A percentile compares a stretch with the other conserved stretches of the same genome.
phyloP scores from a whole-genome alignment of 2,329 filamentous ascomycete species.

The Fusarium mundagurra region DNA sequence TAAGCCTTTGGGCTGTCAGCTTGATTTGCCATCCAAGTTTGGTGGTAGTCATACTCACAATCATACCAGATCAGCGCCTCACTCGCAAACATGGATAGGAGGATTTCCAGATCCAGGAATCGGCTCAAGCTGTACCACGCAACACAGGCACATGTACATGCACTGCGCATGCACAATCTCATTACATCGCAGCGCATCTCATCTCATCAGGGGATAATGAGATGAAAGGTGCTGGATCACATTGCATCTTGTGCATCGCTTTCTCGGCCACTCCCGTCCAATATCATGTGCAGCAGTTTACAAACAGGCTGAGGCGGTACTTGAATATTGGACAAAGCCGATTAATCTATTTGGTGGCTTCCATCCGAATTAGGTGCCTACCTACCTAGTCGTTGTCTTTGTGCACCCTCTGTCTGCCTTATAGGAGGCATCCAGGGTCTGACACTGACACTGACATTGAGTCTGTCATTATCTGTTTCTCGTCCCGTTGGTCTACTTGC shows the following conservation, averaged over 20 bases:
- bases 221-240: constrained; percentile 37
- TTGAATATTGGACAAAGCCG: constrained; percentile 5
- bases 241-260: constrained; percentile 36
- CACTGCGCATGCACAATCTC: constrained; percentile 5
- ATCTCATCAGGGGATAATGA: neutral
- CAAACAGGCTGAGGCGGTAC: constrained; percentile 26
- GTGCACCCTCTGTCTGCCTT: constrained; percentile 19
- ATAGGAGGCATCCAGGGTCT: constrained; percentile 12
- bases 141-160: constrained; percentile 24
- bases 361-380: neutral
- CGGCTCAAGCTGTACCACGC: constrained; percentile 36
- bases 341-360: constrained; percentile 9
- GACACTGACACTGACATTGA: constrained; percentile 14
- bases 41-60: neutral
- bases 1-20: constrained; percentile 17
- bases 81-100: constrained; percentile 18
- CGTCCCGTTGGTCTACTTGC: neutral
- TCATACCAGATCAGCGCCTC: constrained; percentile 4
- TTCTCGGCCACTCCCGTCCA: constrained; percentile 36
- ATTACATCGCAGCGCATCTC: neutral
- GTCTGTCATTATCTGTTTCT: neutral
- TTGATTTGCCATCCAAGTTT: neutral
- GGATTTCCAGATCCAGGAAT: constrained; percentile 33
- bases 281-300: constrained; percentile 22
- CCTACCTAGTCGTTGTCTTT: neutral